Conservation (phyloP, 257 asterid genomes). For the Orobanche coerulescens region DNA sequence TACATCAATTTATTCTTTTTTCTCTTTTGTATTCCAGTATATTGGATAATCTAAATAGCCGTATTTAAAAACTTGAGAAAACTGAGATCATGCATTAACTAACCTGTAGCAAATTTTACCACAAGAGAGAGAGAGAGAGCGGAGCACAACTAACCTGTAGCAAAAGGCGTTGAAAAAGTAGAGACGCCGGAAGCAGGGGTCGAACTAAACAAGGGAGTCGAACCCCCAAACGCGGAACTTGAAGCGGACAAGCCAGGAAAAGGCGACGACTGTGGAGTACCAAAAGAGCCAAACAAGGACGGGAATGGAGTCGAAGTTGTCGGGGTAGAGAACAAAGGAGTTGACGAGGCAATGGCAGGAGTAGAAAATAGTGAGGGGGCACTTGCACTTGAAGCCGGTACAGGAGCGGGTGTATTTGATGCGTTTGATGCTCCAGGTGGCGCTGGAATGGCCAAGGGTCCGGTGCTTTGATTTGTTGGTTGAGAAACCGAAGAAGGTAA, state of each 20-base stretch:
- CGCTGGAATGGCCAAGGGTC: slow-evolving; percentile 42
- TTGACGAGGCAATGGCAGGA: slow-evolving; percentile 51
- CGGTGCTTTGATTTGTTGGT: slow-evolving; percentile 46
- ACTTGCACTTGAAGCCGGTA: slow-evolving; percentile 56
- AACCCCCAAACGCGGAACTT: slow-evolving; percentile 37
- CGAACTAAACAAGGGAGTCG: slow-evolving; percentile 53
- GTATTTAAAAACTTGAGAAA: background rate
- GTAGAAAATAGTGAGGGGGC: slow-evolving; percentile 60
- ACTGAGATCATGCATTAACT: slow-evolving; percentile 5
- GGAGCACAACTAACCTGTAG: slow-evolving; percentile 44
- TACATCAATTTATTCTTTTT: background rate
- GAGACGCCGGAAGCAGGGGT: slow-evolving; percentile 67
- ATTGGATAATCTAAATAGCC: background rate
- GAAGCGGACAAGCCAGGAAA: slow-evolving; percentile 54
- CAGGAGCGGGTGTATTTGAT: slow-evolving; percentile 32
- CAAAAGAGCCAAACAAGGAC: slow-evolving; percentile 55
- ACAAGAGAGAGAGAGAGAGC: no score
- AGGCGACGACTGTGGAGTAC: slow-evolving; percentile 62
- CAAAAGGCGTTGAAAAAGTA: slow-evolving; percentile 57
- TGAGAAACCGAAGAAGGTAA: slow-evolving; percentile 63
- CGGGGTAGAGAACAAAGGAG: slow-evolving; percentile 68
- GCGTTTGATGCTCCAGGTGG: slow-evolving; percentile 49
- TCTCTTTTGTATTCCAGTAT: background rate
- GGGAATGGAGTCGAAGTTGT: slow-evolving; percentile 45
- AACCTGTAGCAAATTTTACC: slow-evolving; percentile 83